Evolutionary conservation across 352 stramenopile species (phyloP), one percentile per base, ranked within the genome.

Genomic region (Elongisporangium undulatum): DNA sequence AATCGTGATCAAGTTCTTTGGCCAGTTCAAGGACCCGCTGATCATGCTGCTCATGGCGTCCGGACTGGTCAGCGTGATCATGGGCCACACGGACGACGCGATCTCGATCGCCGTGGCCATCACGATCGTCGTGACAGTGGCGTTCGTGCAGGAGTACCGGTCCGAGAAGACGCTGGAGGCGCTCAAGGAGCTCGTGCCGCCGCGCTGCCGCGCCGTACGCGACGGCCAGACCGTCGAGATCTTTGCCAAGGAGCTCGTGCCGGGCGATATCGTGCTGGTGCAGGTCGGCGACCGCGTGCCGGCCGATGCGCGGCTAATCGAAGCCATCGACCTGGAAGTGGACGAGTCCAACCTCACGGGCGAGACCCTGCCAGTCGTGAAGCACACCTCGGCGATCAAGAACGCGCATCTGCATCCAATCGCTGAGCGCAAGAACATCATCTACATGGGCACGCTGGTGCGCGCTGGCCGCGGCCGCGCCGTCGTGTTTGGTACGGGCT

Each of bases 401-500:
- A 78, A 88, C 23, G 86, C 78, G 26, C 79, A 92, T 26, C n/a
- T 76, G 49, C 80, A 91, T 23, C 71, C 82, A 15, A 75, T 94
- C 41, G 83, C 85, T 7, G 85, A 94, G 54, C 75, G 83, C 21
- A 92, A 92, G 58, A 85, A 99, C 71, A 83, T 99, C 29, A 77
- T 97, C 13, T 99, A 99, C 80, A 97, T 98, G 83, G 96, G 96
- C 24, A 99, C 96, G 20, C 79, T 99, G 17, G 91, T 99, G 23
- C 94, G 89, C 34, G 78, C 75, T 16, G 97, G 97, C 4, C 81
- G 92, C 21, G 96, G 87, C n/a, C 81, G 88, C 58, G 97, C 93
- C 10, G 70, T 99, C 1, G 97, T 99, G 15, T 82, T 97, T 52
- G 86, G 89, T 16, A 98, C 96, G n/a, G 97, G 96, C 23, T 74